Evolutionary conservation across 78 protist genomes (phyloP), one percentile per base, ranked within the genome.

Genomic region (slime mould (Dictyostelium discoideum)): DNA sequence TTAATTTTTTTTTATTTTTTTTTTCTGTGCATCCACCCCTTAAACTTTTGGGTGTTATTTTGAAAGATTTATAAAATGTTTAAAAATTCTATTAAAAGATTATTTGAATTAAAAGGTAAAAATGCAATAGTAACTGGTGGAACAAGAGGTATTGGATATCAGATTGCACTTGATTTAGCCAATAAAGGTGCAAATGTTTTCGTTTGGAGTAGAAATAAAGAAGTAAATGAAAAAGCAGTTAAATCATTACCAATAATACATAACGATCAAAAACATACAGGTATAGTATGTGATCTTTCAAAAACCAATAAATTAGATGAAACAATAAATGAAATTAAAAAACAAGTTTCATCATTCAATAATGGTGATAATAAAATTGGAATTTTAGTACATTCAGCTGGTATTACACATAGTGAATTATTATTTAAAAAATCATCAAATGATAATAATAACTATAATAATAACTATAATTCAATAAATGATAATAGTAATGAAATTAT

Each of bases 91-190:
- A 32, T 73, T 5, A 46, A 16, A n/a, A 48, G 20, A 44, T 40
- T 42, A 24, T 80, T 48, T 26, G 54, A 80, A 48, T 80, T 80
- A 80, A 24, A n/a, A 4, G 87, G 87, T 7, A 60, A 10, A 26
- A 60, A 60, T 37, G 48, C 77, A 13, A 37, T 87, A 4, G 72
- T 87, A 3, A 87, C 94, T 10, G 96, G 96, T 42, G 96, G 96
- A 7, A 29, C 83, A 13, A 92, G 85, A 84, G 96, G 96, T 48
- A 84, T 92, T 14, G 96, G 96, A 22, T 44, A 39, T 16, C 90
- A 76, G 16, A 92, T 92, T 2, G 87, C 96, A 37, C 3, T 48
- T 5, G 85, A 80, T 39, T 54, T 92, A 3, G 89, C 96, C 3
- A 40, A 37, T 3, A 40, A 26, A 40, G 96, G 96, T 20, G 46